Conservation (phyloP, 805 yeast genomes). For the Cyberlindnera lachancei region DNA sequence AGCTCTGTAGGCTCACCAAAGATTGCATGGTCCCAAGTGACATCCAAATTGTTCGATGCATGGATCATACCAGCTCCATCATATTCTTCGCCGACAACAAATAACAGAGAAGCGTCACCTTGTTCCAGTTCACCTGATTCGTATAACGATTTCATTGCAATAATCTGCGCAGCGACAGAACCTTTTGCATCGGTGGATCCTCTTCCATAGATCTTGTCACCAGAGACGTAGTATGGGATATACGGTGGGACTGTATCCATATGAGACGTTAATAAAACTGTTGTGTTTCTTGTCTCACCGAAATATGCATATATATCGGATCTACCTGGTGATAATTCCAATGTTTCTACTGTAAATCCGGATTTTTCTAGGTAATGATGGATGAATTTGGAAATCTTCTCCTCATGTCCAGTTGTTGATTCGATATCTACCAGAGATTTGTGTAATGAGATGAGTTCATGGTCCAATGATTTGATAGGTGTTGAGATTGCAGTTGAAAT, state of each 20-base stretch:
- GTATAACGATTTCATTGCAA: conserved; percentile 43
- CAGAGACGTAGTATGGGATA: conserved; percentile 39
- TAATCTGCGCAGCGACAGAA: conserved; percentile 56
- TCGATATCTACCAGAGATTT: conserved; percentile 20
- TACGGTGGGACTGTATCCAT: conserved; percentile 70
- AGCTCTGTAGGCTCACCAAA: conserved; percentile 75
- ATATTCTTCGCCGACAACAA: conserved; percentile 68
- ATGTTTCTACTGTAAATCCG: conserved; percentile 48
- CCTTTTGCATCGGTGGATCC: conserved; percentile 71
- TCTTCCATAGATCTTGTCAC: conserved; percentile 50
- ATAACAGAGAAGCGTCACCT: conserved; percentile 53
- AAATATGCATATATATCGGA: conserved; percentile 51
- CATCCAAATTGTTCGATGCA: conserved; percentile 30
- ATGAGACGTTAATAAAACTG: conserved; percentile 52
- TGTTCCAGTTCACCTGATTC: conserved; percentile 30
- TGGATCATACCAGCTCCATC: conserved; percentile 55
- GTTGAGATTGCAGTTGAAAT: not conserved
- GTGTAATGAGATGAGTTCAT: conserved; percentile 19
- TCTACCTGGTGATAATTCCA: conserved; percentile 29
- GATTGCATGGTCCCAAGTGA: conserved; percentile 50
- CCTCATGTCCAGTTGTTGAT: conserved; percentile 18
- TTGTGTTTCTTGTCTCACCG: conserved; percentile 36
- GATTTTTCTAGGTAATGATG: conserved; percentile 9
- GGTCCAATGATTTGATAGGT: conserved; percentile 1
- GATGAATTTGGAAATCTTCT: conserved; percentile 13